phyloP scores from a whole-genome alignment of 441 rosid genomes.

The Arabidopsis lyrata region DNA sequence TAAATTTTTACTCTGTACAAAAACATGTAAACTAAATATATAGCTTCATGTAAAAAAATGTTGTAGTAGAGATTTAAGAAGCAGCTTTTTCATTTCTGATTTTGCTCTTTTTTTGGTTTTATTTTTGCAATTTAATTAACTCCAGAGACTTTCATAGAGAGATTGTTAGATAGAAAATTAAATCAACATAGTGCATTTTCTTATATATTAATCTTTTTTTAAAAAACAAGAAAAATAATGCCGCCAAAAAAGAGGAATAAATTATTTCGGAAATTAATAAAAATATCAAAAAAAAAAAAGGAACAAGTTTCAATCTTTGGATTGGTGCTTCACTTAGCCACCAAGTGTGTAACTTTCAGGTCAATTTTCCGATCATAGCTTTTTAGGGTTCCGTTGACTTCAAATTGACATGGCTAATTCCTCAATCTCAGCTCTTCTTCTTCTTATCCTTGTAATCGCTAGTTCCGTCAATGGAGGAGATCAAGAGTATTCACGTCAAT shows the following conservation, averaged over 20 bases:
- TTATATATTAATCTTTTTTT: neutral
- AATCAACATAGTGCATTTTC: neutral
- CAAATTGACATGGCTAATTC: constrained; percentile 6
- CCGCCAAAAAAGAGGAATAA: neutral
- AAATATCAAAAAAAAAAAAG: neutral
- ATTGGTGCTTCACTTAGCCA: neutral
- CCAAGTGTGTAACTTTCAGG: neutral
- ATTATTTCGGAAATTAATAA: too few relatives aligned
- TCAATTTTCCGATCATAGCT: neutral
- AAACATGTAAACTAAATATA: constrained; percentile 28
- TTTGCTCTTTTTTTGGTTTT: neutral
- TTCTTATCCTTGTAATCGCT: constrained; percentile 23
- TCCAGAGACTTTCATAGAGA: too few relatives aligned
- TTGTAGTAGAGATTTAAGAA: constrained; percentile 35
- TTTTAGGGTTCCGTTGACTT: neutral
- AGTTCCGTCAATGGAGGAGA: constrained; percentile 46
- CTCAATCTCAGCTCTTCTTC: constrained; percentile 25
- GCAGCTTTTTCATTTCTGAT: constrained; percentile 24
- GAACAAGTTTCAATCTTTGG: neutral
- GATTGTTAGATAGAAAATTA: constrained; percentile 18
- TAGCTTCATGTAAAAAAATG: constrained; percentile 35
- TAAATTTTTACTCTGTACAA: constrained; percentile 27
- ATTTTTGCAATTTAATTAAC: neutral
- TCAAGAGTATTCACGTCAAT: constrained; percentile 38
- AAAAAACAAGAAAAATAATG: neutral